Evolutionary conservation across 345 rosid species (phyloP).

Genomic region (Trapa bicornis): DNA sequence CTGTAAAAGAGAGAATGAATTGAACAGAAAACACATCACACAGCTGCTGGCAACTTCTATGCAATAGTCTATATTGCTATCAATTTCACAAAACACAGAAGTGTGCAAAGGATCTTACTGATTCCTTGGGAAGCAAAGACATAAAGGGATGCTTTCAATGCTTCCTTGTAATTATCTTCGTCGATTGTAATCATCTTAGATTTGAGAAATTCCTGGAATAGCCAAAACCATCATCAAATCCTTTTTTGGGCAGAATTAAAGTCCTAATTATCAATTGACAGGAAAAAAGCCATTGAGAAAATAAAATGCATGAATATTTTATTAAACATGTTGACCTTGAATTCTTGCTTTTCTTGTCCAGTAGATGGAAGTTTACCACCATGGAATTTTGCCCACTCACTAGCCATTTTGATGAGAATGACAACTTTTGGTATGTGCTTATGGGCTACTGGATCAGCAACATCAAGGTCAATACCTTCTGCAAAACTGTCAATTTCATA

Average conservation of each 20-base stretch:
- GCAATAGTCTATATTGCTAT: neutral
- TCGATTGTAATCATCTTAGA: constrained; percentile 54
- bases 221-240: constrained; percentile 11
- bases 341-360: constrained; percentile 78
- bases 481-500: constrained; percentile 42
- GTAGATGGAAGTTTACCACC: constrained; percentile 65
- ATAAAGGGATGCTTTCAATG: constrained; percentile 77
- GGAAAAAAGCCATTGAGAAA: constrained; percentile 8
- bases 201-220: constrained; percentile 65
- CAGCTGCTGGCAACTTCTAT: neutral
- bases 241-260: no score
- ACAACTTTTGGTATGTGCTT: constrained; percentile 87
- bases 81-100: neutral
- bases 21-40: neutral
- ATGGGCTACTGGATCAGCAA: constrained; percentile 66
- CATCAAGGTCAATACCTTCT: constrained; percentile 60
- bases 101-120: constrained; percentile 36
- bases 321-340: constrained; percentile 43
- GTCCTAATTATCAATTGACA: constrained; percentile 3
- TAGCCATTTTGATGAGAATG: constrained; percentile 75
- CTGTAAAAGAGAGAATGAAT: constrained; percentile 20
- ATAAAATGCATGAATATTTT: constrained; percentile 10
- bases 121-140: constrained; percentile 85
- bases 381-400: constrained; percentile 73
- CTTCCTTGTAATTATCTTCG: constrained; percentile 95